These are phyloP conservation scores for Xylaria acuta DNA, from an alignment of 495 filamentous ascomycete species.

Conservation along the genomic window DNA sequence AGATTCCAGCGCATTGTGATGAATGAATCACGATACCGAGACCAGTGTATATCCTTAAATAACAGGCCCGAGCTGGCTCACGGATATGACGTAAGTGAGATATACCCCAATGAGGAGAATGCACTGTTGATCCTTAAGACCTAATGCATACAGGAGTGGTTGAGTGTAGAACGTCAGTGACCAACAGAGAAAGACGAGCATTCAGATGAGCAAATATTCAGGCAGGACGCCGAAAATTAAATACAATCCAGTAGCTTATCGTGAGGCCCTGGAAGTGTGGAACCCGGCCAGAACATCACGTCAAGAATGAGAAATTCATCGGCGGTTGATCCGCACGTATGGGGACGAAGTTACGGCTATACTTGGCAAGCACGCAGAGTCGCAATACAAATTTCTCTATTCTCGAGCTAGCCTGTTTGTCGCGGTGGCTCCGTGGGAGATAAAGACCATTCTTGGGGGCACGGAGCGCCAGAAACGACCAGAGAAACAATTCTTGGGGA, in stretches of 20 bases:
- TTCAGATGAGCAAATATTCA: slow-evolving; percentile 27
- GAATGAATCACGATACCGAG: background rate
- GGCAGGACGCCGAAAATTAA: slow-evolving; percentile 30
- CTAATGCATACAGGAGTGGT: background rate
- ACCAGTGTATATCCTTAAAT: background rate
- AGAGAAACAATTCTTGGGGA: slow-evolving; percentile 31
- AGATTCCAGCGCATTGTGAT: slow-evolving; percentile 38
- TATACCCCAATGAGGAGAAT: background rate
- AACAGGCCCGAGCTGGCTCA: background rate
- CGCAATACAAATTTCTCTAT: background rate
- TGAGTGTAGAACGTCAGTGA: background rate
- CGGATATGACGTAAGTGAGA: slow-evolving; percentile 4
- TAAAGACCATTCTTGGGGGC: slow-evolving; percentile 35
- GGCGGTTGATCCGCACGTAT: slow-evolving; percentile 6
- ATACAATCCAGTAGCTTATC: slow-evolving; percentile 27
- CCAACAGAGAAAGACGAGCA: slow-evolving; percentile 24
- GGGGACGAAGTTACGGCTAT: slow-evolving; percentile 12
- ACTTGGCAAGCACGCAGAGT: slow-evolving; percentile 18
- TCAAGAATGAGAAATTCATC: slow-evolving; percentile 25
- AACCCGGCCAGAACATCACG: slow-evolving; percentile 19
- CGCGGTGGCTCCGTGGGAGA: slow-evolving; percentile 16
- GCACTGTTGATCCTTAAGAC: background rate
- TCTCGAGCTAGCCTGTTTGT: slow-evolving; percentile 15
- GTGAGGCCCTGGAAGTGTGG: slow-evolving; percentile 13
- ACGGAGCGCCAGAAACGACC: slow-evolving; percentile 36